A percentile compares a stretch with the other conserved stretches of the same genome.
Evolutionary conservation across 495 filamentous ascomycete species (phyloP).

Genomic region (Hyaloscypha hepaticicola): DNA sequence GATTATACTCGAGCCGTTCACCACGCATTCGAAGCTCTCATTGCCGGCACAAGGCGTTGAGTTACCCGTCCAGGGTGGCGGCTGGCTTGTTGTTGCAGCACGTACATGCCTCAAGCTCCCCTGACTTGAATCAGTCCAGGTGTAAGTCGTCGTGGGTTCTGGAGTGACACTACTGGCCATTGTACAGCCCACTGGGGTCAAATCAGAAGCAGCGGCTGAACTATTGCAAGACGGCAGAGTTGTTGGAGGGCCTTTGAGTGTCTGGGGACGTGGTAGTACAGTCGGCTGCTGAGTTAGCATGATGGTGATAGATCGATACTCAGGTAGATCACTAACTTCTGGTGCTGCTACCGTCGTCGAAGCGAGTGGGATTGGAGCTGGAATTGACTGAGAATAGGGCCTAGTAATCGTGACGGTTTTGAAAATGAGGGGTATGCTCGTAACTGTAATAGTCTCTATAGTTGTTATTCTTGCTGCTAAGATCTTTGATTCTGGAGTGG

Average conservation of each 20-base stretch:
- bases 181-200: background rate
- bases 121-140: background rate
- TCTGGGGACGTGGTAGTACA: background rate
- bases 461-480: background rate
- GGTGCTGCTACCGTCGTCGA: background rate
- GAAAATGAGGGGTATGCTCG: background rate
- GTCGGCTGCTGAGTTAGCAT: no score
- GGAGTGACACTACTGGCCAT: background rate
- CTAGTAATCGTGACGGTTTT: background rate
- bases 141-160: background rate
- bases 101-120: no score
- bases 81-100: background rate
- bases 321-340: background rate
- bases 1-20: no score
- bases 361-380: background rate
- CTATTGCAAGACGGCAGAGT: background rate
- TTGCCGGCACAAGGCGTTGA: background rate
- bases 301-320: no score
- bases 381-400: background rate
- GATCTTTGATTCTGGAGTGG: background rate
- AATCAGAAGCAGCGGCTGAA: background rate
- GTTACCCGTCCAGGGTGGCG: background rate
- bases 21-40: background rate
- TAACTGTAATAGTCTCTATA: no score
- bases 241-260: background rate